Evolutionary conservation across 345 rosid genomes (phyloP), one percentile per base, ranked within the genome.

Genomic region (Cardamine chenopodiifolia): DNA sequence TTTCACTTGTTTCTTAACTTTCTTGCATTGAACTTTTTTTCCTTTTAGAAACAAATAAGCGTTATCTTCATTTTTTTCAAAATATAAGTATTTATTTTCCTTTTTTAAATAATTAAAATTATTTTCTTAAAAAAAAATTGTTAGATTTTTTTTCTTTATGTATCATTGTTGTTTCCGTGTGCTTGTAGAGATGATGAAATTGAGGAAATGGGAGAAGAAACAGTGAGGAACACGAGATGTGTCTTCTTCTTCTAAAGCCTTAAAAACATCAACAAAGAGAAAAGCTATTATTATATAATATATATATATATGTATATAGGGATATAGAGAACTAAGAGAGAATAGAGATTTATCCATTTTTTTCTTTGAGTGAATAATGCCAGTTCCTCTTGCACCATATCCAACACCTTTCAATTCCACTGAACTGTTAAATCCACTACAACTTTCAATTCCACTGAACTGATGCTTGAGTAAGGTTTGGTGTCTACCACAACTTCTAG

Each of bases 331-430:
- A 14, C 28, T 12, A 34, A 34, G 11, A 42, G 71, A 58, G 42
- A 31, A 15, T 63, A 62, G 56, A 81, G 62, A 37, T 44, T 68
- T 54, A 64, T n/a, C 42, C 40, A 31, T 14, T 31, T 31, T 31
- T 31, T 47, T 9, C 58, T 29, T 45, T 64, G 75, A 66, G 68
- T 75, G 57, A 79, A 78, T 82, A 90, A 95, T 92, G 97, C 97
- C 93, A 72, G 94, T 92, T 77, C 97, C 97, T 66, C 96, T 92
- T 64, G 97, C 97, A 34, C 99, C 96, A 19, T 95, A 95, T 82
- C 99, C 98, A 11, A 71, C 91, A 32, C 87, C 96, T 23, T 23
- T 23, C 25, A 23, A 23, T 23, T 23, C 25, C 25, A 23, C 25
- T 23, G 25, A 23, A 23, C 25, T 23, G 25, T n/a, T n/a, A n/a